These are phyloP conservation scores for Arabidopsis hybrid DNA, from an alignment of 441 rosid genomes.

Conservation along the genomic window DNA sequence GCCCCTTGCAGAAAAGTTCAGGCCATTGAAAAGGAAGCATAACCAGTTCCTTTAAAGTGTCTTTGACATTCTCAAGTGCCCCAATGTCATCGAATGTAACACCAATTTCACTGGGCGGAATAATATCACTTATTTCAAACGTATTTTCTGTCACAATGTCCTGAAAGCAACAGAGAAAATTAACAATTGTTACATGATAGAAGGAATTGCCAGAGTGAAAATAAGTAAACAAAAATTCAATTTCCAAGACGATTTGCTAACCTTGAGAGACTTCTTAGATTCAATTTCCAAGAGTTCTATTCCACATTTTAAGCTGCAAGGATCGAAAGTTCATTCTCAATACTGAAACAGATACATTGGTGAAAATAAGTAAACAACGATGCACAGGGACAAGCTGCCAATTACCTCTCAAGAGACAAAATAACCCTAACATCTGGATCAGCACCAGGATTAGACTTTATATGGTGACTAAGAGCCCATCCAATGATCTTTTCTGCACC, in stretches of 20 bases:
- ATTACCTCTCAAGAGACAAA: slow-evolving; percentile 80
- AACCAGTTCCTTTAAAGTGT: slow-evolving; percentile 89
- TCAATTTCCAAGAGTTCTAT: slow-evolving; percentile 79
- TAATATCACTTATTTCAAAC: slow-evolving; percentile 87
- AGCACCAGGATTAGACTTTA: slow-evolving; percentile 74
- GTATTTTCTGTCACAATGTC: slow-evolving; percentile 92
- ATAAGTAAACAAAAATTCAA: neutral
- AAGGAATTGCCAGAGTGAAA: neutral
- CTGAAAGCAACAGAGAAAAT: slow-evolving; percentile 45
- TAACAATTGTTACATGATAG: neutral
- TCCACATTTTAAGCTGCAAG: slow-evolving; percentile 81
- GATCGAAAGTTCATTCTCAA: slow-evolving; percentile 45
- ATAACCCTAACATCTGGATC: slow-evolving; percentile 60
- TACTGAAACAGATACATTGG: slow-evolving; percentile 17
- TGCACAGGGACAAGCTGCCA: slow-evolving; percentile 40
- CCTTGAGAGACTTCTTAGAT: slow-evolving; percentile 90
- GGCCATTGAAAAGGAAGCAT: slow-evolving; percentile 97
- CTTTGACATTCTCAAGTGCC: slow-evolving; percentile 89
- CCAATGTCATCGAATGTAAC: slow-evolving; percentile 95
- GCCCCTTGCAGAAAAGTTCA: slow-evolving; percentile 88
- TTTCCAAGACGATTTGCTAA: slow-evolving; percentile 41
- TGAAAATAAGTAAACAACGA: too few species aligned
- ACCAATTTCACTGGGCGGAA: slow-evolving; percentile 87
- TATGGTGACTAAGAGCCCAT: slow-evolving; percentile 87
- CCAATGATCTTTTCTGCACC: slow-evolving; percentile 91